Evolutionary conservation across 2,329 filamentous ascomycete genomes (phyloP), one percentile per base, ranked within the genome.

Genomic region (Botrytis tulipae): DNA sequence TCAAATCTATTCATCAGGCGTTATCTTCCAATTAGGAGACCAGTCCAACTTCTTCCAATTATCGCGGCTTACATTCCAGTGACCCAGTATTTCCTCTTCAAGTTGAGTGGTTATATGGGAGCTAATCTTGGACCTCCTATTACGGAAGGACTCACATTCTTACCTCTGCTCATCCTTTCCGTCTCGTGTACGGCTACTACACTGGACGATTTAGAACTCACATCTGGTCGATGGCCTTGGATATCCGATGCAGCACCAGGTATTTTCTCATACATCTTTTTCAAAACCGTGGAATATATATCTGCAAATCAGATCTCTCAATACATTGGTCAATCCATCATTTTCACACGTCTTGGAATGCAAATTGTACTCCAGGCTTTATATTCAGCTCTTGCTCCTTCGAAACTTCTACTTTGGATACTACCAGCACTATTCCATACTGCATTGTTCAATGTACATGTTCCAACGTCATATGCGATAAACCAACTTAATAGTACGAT

Each of bases 341-440:
- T 92, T 69, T 87, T 93, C 76, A 93, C 92, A 1, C 88, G 94
- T 20, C 83, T 94, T 57, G 92, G 91, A 0, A 82, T 97, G 73
- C 91, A 97, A 79, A 82, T 94, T 71, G 80, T 91, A 0, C 83
- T 96, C 40, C 90, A 89, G 8, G 86, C 85, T 0, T 80, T 88
- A 3, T 97, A 93, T 80, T 86, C 90, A 12, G 82, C 90, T 10
- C 82, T 93, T 69, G 86, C 91, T 2, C 93, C 92, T 0, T 95
- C 92, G 0, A 91, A 88, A 77, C 83, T 92, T 69, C 82, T 95
- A 4, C 78, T 92, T 0, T 85, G 91, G 61, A 88, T 90, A 1
- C 80, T 95, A 51, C 94, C 95, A 3, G 92, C 93, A 0, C 80
- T 97, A 57, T 81, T 94, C 10, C 92, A 95, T 80, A 91, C 92